Percentiles rank a stretch among this genome's conserved stretches.
phyloP scores from a whole-genome alignment of 2,329 filamentous ascomycete species.

The Lasiodiplodia sp. region DNA sequence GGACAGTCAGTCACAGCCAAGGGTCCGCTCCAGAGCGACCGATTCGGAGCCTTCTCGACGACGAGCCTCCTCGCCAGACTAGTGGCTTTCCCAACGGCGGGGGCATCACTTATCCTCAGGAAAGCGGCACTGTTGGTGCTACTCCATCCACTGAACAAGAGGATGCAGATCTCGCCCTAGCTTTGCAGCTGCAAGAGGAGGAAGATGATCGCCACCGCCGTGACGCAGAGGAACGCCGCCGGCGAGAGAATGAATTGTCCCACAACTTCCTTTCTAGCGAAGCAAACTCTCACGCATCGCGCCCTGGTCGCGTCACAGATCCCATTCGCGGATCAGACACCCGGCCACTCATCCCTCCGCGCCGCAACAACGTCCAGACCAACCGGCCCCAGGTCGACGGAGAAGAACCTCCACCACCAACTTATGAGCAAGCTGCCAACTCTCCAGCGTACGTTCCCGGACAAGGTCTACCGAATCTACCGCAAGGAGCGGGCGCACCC shows the following conservation, averaged over 20 bases:
- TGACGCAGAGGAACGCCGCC: constrained; percentile 65
- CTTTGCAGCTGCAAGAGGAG: constrained; percentile 92
- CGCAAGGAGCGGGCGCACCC: constrained; percentile 36
- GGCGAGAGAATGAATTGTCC: constrained; percentile 71
- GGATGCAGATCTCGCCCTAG: constrained; percentile 81
- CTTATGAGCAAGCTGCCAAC: constrained; percentile 69
- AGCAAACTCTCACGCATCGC: constrained; percentile 32
- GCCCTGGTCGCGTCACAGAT: constrained; percentile 38
- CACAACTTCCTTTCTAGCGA: constrained; percentile 69
- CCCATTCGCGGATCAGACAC: constrained; percentile 41
- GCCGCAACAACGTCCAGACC: constrained; percentile 42
- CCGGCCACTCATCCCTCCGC: constrained; percentile 56
- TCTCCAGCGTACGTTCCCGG: constrained; percentile 20
- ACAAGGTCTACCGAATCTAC: constrained; percentile 42
- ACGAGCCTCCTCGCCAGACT: constrained; percentile 39
- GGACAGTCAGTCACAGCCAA: constrained; percentile 71
- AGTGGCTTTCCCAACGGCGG: constrained; percentile 23
- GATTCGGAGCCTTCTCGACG: constrained; percentile 40
- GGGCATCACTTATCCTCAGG: constrained; percentile 30
- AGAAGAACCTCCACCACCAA: constrained; percentile 66
- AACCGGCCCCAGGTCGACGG: constrained; percentile 42
- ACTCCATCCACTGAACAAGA: constrained; percentile 68
- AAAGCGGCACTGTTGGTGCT: constrained; percentile 36
- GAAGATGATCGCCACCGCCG: constrained; percentile 80
- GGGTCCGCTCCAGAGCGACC: constrained; percentile 38